phyloP scores from a whole-genome alignment of 805 yeast species.

The Torulaspora delbrueckii region DNA sequence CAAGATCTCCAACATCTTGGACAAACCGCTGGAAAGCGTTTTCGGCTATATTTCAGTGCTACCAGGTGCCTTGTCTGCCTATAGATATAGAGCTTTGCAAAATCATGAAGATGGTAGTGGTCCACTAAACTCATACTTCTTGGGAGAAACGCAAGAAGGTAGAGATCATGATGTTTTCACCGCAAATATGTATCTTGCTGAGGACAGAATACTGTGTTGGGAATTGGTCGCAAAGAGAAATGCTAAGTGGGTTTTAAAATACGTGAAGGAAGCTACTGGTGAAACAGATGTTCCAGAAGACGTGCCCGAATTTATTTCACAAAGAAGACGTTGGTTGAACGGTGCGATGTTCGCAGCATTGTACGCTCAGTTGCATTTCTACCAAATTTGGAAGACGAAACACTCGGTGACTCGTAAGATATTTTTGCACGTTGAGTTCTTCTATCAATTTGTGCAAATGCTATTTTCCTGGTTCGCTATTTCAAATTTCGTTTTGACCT shows the following conservation, averaged over 20 bases:
- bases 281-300: conserved; percentile 96
- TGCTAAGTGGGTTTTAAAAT: conserved; percentile 84
- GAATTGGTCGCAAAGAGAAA: conserved; percentile 83
- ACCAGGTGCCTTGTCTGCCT: conserved; percentile 95
- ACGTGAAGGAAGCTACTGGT: conserved; percentile 88
- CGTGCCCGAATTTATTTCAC: conserved; percentile 91
- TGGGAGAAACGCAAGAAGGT: conserved; percentile 68
- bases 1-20: conserved; percentile 93
- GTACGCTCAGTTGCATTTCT: conserved; percentile 79
- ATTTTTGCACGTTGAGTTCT: conserved; percentile 78
- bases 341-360: conserved; percentile 97
- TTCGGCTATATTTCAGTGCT: conserved; percentile 91
- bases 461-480: conserved; percentile 88
- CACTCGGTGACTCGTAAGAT: conserved; percentile 79
- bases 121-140: conserved; percentile 81
- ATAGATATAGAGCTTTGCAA: conserved; percentile 78
- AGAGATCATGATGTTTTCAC: conserved; percentile 75
- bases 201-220: conserved; percentile 95
- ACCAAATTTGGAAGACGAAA: conserved; percentile 81
- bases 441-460: conserved; percentile 76
- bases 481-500: conserved; percentile 87
- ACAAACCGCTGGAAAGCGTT: conserved; percentile 86
- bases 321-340: conserved; percentile 96
- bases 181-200: conserved; percentile 96
- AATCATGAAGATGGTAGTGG: conserved; percentile 90